Percentiles rank a stretch among this genome's conserved stretches.
Conservation (phyloP, 2,329 filamentous ascomycete species). For the Cordyceps pruinosa region DNA sequence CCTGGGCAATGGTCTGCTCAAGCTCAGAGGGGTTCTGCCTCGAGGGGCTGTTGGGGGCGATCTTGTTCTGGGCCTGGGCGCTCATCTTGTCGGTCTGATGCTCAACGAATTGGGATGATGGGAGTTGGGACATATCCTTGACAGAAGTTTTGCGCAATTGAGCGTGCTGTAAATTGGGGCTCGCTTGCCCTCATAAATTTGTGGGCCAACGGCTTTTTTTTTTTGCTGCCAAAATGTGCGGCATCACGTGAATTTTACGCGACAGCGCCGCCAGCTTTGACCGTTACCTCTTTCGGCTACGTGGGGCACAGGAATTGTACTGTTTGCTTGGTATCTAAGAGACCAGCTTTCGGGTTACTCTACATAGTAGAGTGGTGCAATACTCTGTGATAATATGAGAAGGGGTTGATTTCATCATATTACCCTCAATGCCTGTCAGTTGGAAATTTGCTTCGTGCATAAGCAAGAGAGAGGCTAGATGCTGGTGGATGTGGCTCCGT, state of each 20-base stretch:
- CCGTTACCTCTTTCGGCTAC: neutral
- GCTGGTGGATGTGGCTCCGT: too few species aligned
- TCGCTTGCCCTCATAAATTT: constrained; percentile 27
- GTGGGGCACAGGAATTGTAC: too few species aligned
- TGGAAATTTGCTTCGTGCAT: too few species aligned
- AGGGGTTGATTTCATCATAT: too few species aligned
- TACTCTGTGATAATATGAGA: too few species aligned
- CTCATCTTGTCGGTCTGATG: constrained; percentile 50
- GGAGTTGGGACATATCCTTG: constrained; percentile 20
- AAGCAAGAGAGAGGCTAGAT: too few species aligned
- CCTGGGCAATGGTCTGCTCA: constrained; percentile 92
- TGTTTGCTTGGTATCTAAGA: too few species aligned
- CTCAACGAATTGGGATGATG: constrained; percentile 27
- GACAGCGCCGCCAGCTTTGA: neutral
- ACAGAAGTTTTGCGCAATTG: constrained; percentile 25
- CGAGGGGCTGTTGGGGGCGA: constrained; percentile 93
- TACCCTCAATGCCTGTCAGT: too few species aligned
- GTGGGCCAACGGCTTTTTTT: constrained; percentile 9
- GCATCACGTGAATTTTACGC: neutral
- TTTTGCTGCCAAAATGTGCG: neutral
- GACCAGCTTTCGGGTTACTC: too few species aligned
- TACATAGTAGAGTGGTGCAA: too few species aligned
- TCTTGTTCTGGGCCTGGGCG: constrained; percentile 86
- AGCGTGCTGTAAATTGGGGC: constrained; percentile 33
- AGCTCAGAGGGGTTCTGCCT: constrained; percentile 94